Base-by-base conservation (phyloP, 306 rosid species). In the Ormosia semicastrata region DNA sequence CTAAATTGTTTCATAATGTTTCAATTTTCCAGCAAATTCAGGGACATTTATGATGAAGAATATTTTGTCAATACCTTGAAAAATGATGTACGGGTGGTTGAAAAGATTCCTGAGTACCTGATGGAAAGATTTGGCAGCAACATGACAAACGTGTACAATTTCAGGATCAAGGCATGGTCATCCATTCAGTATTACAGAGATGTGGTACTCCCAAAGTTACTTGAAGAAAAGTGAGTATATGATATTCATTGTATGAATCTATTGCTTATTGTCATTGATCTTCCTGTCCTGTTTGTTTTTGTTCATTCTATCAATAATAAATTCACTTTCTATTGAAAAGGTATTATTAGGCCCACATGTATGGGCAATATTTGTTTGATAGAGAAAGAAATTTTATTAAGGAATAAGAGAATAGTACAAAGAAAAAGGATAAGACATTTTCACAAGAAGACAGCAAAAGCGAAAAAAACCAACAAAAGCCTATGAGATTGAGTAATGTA, bases 151-250 rank as follows among this genome's bases (percentile, higher is more conserved):
- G 99, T 95, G 67, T 87, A 88, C 93, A 95, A 95, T 91, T 95
- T 95, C 92, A 93, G 92, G 81, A 90, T 95, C 79, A 95, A 93
- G 87, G 99, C 99, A 44, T 92, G 97, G 94, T 91, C 99, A n/a
- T 79, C 99, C 78, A 85, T 93, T 85, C 86, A 89, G 62, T 93
- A 92, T 81, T 95, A 95, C 79, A 84, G 71, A 84, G 99, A 95
- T 60, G 86, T 85, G 13, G 95, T 95, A 44, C 98, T 93, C 72
- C 99, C 99, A 44, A 89, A 87, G 86, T 86, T 95, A 80, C 96
- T 95, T 80, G 99, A 95, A 85, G 99, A 95, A 87, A 85, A 84
- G 99, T 95, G 88, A 92, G 97, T 85, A 4, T 71, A 36, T 12
- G 70, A 74, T 70, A 60, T 66, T 74, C 36, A 43, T 32, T 59